These are phyloP conservation scores for Pisolithus albus DNA, from an alignment of 768 basidiomycete genomes.

Conservation along the genomic window DNA sequence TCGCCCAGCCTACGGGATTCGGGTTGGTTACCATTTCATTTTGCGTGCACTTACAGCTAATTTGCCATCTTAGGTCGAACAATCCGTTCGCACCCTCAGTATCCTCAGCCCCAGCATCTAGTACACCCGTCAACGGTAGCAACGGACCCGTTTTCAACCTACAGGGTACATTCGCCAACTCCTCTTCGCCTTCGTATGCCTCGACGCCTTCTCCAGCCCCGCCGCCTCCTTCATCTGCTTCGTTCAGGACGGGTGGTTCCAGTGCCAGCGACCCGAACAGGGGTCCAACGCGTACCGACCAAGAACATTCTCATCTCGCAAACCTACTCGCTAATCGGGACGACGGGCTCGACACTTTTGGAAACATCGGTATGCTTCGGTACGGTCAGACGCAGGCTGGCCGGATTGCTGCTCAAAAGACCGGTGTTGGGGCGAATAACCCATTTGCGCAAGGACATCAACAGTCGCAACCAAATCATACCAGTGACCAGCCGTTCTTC, in stretches of 20 bases:
- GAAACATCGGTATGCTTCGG: constrained; percentile 77
- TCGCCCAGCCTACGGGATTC: constrained; percentile 67
- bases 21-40: constrained; percentile 39
- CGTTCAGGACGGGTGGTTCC: constrained; percentile 28
- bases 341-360: constrained; percentile 93
- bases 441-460: constrained; percentile 63
- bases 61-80: constrained; percentile 62
- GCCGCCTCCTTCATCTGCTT: constrained; percentile 38
- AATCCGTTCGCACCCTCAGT: constrained; percentile 79
- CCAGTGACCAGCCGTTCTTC: constrained; percentile 72
- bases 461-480: constrained; percentile 33
- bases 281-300: constrained; percentile 47
- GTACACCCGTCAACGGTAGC: constrained; percentile 28
- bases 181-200: constrained; percentile 24
- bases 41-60: constrained; percentile 9
- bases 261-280: constrained; percentile 8
- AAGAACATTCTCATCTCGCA: constrained; percentile 70
- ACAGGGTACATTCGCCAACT: constrained; percentile 58
- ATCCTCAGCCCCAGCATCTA: constrained; percentile 26
- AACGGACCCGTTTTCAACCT: constrained; percentile 57
- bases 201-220: constrained; percentile 38
- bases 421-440: constrained; percentile 46
- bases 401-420: constrained; percentile 38
- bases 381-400: constrained; percentile 58
- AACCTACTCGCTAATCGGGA: constrained; percentile 80